Conservation (phyloP, 257 asterid genomes). For the Solanum gandarillasii region DNA sequence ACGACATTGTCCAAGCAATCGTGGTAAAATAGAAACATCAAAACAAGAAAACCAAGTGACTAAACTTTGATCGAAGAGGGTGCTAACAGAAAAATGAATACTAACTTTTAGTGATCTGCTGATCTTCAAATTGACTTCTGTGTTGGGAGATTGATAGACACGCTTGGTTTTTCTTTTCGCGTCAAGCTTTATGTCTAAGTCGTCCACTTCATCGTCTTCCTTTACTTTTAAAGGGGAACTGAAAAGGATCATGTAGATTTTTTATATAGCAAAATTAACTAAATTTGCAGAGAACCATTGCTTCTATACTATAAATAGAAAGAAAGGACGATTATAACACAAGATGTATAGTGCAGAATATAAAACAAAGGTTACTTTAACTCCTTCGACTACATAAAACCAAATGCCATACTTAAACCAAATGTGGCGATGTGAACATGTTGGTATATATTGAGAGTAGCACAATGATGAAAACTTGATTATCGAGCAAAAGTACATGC, state of each 20-base stretch:
- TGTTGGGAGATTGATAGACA: constrained; percentile 52
- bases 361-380: not conserved
- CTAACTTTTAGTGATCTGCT: constrained; percentile 93
- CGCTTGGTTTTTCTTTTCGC: constrained; percentile 56
- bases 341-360: not conserved
- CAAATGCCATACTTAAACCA: not conserved
- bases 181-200: constrained; percentile 70
- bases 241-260: not conserved
- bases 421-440: not conserved
- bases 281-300: not conserved
- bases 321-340: not conserved
- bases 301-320: not conserved
- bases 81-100: constrained; percentile 19
- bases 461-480: not conserved
- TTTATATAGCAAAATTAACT: not conserved
- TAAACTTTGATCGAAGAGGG: not conserved
- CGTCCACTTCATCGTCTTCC: constrained; percentile 93
- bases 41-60: not conserved
- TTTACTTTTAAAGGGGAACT: constrained; percentile 84
- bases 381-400: not conserved
- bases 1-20: not conserved
- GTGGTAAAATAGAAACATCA: not conserved
- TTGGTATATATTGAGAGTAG: not conserved
- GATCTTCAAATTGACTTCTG: constrained; percentile 89
- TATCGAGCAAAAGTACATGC: not conserved